Percentiles rank a stretch among this genome's conserved stretches.
These are phyloP conservation scores for Trifolium repens DNA, from an alignment of 306 rosid genomes.

Conservation along the genomic window DNA sequence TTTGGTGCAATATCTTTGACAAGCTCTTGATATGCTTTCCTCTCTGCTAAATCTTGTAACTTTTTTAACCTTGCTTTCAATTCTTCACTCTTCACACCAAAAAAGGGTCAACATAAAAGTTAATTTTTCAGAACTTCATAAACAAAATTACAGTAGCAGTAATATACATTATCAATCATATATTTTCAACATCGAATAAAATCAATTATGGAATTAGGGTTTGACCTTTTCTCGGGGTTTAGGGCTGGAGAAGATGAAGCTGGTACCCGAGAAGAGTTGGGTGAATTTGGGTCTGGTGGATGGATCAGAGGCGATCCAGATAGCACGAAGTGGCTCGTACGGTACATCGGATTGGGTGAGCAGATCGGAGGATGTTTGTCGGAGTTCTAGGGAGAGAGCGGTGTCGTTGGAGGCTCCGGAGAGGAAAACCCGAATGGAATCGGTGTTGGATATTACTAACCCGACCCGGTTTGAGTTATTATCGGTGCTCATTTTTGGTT, in stretches of 20 bases:
- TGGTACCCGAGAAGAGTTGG: conserved; percentile 59
- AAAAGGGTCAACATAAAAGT: conserved; percentile 19
- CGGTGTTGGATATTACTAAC: conserved; percentile 56
- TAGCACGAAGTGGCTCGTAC: conserved; percentile 58
- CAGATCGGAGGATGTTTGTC: conserved; percentile 58
- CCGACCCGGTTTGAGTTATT: conserved; percentile 48
- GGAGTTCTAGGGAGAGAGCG: conserved; percentile 62
- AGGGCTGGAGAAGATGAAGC: conserved; percentile 67
- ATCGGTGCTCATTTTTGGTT: conserved; percentile 19
- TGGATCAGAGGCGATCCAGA: conserved; percentile 63
- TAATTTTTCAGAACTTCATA: neutral
- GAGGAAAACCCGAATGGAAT: conserved; percentile 60
- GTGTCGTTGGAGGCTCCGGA: conserved; percentile 55
- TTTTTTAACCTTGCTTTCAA: conserved; percentile 70
- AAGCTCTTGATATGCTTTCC: conserved; percentile 83
- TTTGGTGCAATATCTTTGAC: conserved; percentile 76
- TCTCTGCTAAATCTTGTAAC: conserved; percentile 75
- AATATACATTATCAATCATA: neutral
- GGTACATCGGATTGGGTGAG: conserved; percentile 51
- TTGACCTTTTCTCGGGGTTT: conserved; percentile 84
- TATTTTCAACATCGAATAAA: neutral
- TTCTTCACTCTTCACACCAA: conserved; percentile 74
- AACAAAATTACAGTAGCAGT: neutral
- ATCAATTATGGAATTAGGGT: neutral
- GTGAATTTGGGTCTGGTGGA: conserved; percentile 54